phyloP scores from a whole-genome alignment of 352 stramenopile species.

The Aphanomyces astaci region DNA sequence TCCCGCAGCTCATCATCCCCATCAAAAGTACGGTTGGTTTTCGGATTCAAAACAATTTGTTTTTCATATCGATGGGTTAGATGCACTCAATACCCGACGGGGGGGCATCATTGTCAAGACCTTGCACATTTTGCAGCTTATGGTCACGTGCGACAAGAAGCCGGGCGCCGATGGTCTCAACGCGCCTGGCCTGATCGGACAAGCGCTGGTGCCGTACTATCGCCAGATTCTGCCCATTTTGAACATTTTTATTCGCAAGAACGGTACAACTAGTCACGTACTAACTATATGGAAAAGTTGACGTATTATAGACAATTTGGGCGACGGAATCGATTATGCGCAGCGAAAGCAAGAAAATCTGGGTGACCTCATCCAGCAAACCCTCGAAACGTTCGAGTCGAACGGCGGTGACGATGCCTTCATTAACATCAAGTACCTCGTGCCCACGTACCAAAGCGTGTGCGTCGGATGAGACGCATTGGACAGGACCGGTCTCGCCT shows the following conservation, averaged over 20 bases:
- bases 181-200: slow-evolving; percentile 80
- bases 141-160: slow-evolving; percentile 89
- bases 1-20: slow-evolving; percentile 97
- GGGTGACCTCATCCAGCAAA: slow-evolving; percentile 95
- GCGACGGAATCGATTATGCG: slow-evolving; percentile 94
- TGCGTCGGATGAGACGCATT: slow-evolving; percentile 69
- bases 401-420: slow-evolving; percentile 95
- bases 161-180: slow-evolving; percentile 62
- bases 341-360: slow-evolving; percentile 93
- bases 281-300: neutral
- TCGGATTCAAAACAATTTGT: too few relatives aligned
- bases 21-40: slow-evolving; percentile 96
- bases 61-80: slow-evolving; percentile 25
- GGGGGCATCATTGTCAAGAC: slow-evolving; percentile 93
- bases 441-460: slow-evolving; percentile 94
- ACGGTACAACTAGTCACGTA: slow-evolving; percentile 61
- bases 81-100: slow-evolving; percentile 91
- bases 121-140: slow-evolving; percentile 93
- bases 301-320: slow-evolving; percentile 84
- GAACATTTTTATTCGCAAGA: slow-evolving; percentile 97
- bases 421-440: slow-evolving; percentile 98
- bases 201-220: slow-evolving; percentile 97
- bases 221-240: slow-evolving; percentile 94
- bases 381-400: slow-evolving; percentile 94
- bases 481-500: too few relatives aligned